Percentiles rank a stretch among this genome's conserved stretches.
phyloP scores from a whole-genome alignment of 2,329 filamentous ascomycete genomes.

The Moelleriella libera region DNA sequence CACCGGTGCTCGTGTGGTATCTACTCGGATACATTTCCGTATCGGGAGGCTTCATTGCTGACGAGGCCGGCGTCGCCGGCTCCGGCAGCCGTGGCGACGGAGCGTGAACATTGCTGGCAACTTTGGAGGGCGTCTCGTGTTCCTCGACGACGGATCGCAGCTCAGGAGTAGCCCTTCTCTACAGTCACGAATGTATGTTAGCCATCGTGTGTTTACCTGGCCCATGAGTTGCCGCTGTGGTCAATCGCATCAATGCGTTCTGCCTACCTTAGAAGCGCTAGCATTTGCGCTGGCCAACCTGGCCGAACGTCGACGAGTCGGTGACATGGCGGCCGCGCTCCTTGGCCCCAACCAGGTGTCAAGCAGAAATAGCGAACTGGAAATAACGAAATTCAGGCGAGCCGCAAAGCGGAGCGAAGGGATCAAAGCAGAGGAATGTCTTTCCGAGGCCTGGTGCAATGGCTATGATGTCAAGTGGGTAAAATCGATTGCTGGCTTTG shows the following conservation, averaged over 20 bases:
- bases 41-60: slow-evolving; percentile 53
- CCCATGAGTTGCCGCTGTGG: background rate
- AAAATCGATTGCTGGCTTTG: slow-evolving; percentile 3
- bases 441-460: slow-evolving; percentile 3
- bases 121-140: slow-evolving; percentile 20
- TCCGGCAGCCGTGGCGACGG: slow-evolving; percentile 20
- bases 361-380: background rate
- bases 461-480: slow-evolving; percentile 6
- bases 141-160: slow-evolving; percentile 30
- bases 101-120: slow-evolving; percentile 13
- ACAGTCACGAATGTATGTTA: slow-evolving; percentile 1
- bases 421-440: slow-evolving; percentile 5
- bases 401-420: slow-evolving; percentile 2
- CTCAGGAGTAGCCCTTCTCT: slow-evolving; percentile 17
- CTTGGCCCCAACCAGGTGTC: background rate
- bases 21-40: slow-evolving; percentile 89
- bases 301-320: slow-evolving; percentile 28
- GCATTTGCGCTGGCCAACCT: slow-evolving; percentile 22
- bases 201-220: background rate
- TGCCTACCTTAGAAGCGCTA: slow-evolving; percentile 20
- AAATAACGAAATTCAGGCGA: slow-evolving; percentile 1
- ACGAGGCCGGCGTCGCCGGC: slow-evolving; percentile 47
- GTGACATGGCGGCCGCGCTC: slow-evolving; percentile 17
- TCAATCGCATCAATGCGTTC: slow-evolving; percentile 4
- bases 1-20: slow-evolving; percentile 59